These are phyloP conservation scores for Debaryomyces psychrophilus DNA, from an alignment of 1,139 yeast species.

Conservation along the genomic window DNA sequence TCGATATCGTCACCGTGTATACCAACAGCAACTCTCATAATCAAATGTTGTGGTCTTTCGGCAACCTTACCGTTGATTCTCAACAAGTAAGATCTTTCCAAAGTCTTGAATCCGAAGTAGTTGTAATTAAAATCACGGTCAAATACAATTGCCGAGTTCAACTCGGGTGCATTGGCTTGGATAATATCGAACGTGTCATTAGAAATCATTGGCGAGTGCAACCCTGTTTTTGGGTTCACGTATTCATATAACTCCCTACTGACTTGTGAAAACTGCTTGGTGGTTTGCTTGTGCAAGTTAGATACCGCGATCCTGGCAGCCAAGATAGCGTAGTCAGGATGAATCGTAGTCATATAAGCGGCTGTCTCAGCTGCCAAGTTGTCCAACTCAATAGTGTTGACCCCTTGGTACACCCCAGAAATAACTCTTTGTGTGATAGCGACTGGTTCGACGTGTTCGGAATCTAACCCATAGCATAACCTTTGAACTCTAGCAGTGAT, in stretches of 20 bases:
- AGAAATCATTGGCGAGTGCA: slow-evolving; percentile 79
- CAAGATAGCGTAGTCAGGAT: slow-evolving; percentile 91
- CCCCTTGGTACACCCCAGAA: slow-evolving; percentile 94
- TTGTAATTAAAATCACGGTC: slow-evolving; percentile 84
- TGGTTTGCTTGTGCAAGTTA: slow-evolving; percentile 90
- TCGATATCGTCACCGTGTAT: slow-evolving; percentile 78
- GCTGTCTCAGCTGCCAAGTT: slow-evolving; percentile 97
- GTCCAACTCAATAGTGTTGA: slow-evolving; percentile 88
- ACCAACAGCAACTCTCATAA: slow-evolving; percentile 89
- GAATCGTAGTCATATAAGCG: slow-evolving; percentile 94
- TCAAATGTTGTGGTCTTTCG: slow-evolving; percentile 88
- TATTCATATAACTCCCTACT: slow-evolving; percentile 67
- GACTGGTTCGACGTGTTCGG: slow-evolving; percentile 83
- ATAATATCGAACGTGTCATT: slow-evolving; percentile 68
- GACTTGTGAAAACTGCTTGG: slow-evolving; percentile 84
- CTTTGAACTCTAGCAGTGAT: slow-evolving; percentile 55
- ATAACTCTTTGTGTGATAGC: slow-evolving; percentile 87
- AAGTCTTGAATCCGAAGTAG: slow-evolving; percentile 85
- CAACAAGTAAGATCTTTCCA: slow-evolving; percentile 80
- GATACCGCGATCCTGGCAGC: slow-evolving; percentile 96
- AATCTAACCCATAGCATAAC: slow-evolving; percentile 79
- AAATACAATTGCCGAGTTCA: slow-evolving; percentile 78
- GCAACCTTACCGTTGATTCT: slow-evolving; percentile 73
- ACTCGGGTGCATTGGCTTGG: slow-evolving; percentile 64
- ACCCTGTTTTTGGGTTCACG: slow-evolving; percentile 72